These are phyloP conservation scores for Detonula confervacea DNA, from an alignment of 352 stramenopile species.

Conservation along the genomic window DNA sequence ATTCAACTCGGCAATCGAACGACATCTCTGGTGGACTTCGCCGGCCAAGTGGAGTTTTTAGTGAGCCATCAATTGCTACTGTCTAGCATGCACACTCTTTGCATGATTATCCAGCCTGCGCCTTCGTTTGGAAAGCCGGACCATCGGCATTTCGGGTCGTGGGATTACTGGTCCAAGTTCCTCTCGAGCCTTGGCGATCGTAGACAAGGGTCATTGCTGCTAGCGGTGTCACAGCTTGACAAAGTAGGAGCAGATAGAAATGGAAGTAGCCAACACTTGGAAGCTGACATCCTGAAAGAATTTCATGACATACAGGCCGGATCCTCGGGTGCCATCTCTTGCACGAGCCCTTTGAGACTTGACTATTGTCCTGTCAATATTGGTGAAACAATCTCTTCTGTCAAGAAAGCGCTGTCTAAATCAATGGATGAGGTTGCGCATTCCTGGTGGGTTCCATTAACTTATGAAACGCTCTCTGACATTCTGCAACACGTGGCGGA, in stretches of 20 bases:
- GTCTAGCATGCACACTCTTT: constrained; percentile 38
- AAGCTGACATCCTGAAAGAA: constrained; percentile 2
- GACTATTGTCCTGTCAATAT: constrained; percentile 30
- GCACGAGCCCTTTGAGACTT: constrained; percentile 10
- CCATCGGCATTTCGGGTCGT: constrained; percentile 37
- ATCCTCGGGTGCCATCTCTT: constrained; percentile 29
- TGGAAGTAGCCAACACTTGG: neutral
- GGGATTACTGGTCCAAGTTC: constrained; percentile 35
- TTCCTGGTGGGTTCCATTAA: constrained; percentile 29
- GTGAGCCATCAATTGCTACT: constrained; percentile 41
- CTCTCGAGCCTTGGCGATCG: constrained; percentile 34
- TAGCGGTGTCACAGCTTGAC: constrained; percentile 40
- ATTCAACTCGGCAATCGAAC: constrained; percentile 26
- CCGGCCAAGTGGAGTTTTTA: constrained; percentile 40
- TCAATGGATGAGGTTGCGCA: constrained; percentile 25
- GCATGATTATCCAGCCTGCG: constrained; percentile 45
- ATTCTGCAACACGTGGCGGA: constrained; percentile 20
- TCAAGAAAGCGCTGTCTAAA: constrained; percentile 20
- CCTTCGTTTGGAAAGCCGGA: constrained; percentile 28
- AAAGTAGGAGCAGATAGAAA: neutral
- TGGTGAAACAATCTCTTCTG: constrained; percentile 13
- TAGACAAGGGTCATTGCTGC: constrained; percentile 27
- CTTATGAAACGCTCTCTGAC: constrained; percentile 26
- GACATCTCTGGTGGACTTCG: constrained; percentile 33
- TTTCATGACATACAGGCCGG: constrained; percentile 23